Evolutionary conservation across 805 yeast genomes (phyloP).

Genomic region (Spathaspora sp.): DNA sequence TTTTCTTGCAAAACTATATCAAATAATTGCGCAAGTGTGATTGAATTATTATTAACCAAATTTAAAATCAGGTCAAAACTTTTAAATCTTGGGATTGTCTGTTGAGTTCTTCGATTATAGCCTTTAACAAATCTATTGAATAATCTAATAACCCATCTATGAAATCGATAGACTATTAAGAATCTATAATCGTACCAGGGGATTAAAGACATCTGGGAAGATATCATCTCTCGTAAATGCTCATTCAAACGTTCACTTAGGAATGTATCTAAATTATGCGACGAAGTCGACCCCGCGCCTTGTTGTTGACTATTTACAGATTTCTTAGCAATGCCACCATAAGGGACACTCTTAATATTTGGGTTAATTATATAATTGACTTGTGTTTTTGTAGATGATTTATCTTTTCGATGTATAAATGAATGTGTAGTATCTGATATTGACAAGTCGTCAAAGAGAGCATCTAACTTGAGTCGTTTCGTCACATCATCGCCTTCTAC

Average conservation of each 20-base stretch:
- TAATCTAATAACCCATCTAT: constrained; percentile 32
- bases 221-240: constrained; percentile 18
- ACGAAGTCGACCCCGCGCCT: neutral
- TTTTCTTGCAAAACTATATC: constrained; percentile 26
- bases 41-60: constrained; percentile 15
- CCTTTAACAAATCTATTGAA: constrained; percentile 31
- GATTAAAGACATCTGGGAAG: constrained; percentile 17
- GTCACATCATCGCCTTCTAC: constrained; percentile 4
- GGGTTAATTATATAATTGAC: constrained; percentile 10
- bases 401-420: neutral
- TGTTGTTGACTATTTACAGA: neutral
- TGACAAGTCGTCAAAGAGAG: constrained; percentile 20
- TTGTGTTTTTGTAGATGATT: neutral
- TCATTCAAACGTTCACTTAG: constrained; percentile 15
- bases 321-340: constrained; percentile 1
- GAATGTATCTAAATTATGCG: constrained; percentile 5
- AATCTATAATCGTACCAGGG: constrained; percentile 22
- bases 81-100: constrained; percentile 15
- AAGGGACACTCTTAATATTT: neutral
- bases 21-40: constrained; percentile 20
- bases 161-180: constrained; percentile 25
- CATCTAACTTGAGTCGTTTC: constrained; percentile 25
- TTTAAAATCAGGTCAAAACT: constrained; percentile 21
- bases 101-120: constrained; percentile 19
- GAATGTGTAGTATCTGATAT: constrained; percentile 12